A percentile compares a stretch with the other conserved stretches of the same genome.
Conservation (phyloP, 139 green algal species). For the Penium margaritaceum region DNA sequence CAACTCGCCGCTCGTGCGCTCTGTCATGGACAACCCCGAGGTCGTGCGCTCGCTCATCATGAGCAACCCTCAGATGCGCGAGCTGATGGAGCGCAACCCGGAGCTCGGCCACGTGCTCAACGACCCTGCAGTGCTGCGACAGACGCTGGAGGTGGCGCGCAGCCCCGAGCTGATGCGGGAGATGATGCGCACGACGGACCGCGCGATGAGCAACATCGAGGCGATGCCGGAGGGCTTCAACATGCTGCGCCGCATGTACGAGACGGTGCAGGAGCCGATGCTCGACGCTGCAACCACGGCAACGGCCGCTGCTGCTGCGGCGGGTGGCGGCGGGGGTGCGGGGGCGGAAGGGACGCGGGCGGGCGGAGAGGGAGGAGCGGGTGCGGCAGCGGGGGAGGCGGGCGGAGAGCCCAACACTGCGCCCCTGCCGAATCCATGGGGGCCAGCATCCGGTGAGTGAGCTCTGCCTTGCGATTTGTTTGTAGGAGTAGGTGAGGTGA, state of each 20-base stretch:
- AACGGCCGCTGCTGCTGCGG: neutral
- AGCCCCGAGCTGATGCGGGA: conserved; percentile 91
- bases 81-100: conserved; percentile 79
- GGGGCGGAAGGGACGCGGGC: neutral
- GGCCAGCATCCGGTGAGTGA: no score
- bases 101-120: conserved; percentile 80
- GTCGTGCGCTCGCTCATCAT: conserved; percentile 69
- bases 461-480: no score
- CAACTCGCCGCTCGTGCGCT: conserved; percentile 62
- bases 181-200: conserved; percentile 71
- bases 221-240: conserved; percentile 90
- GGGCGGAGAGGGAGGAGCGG: conserved; percentile 7
- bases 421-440: conserved; percentile 94
- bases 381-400: conserved; percentile 2
- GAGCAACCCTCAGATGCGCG: conserved; percentile 66
- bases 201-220: conserved; percentile 89
- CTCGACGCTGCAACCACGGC: conserved; percentile 61
- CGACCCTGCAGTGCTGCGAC: conserved; percentile 74
- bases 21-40: conserved; percentile 74
- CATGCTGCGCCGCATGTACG: conserved; percentile 78
- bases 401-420: conserved; percentile 62
- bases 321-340: neutral
- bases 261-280: conserved; percentile 78
- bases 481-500: conserved; percentile 35
- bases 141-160: conserved; percentile 66